Evolutionary conservation across 176 grass and related monocot species (phyloP).

Genomic region (Rhynchospora pubera): DNA sequence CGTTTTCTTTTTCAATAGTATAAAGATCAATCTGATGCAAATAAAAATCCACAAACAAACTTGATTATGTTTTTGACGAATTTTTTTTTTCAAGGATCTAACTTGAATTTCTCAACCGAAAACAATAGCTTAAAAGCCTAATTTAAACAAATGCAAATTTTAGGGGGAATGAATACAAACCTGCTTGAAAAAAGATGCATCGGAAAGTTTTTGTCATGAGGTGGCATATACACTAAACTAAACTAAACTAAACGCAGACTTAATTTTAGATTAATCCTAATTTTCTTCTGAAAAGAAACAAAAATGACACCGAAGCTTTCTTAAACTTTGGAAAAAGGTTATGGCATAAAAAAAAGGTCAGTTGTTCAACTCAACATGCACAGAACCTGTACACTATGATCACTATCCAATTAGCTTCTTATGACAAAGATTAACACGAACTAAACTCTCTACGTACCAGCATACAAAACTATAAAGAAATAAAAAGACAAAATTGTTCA

Average conservation of each 20-base stretch:
- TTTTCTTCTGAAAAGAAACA: not conserved
- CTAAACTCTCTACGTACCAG: slow-evolving; percentile 28
- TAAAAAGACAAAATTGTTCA: slow-evolving; percentile 30
- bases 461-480: slow-evolving; percentile 27
- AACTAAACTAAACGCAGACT: not conserved
- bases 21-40: not conserved
- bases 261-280: not conserved
- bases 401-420: slow-evolving; percentile 29
- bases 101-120: not conserved
- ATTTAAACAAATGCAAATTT: not conserved
- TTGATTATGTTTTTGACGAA: not conserved
- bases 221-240: not conserved
- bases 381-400: slow-evolving; percentile 2
- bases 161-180: not conserved
- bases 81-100: not conserved
- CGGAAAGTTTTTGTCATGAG: not conserved
- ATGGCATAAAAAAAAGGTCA: not conserved
- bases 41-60: not conserved
- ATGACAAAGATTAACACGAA: slow-evolving; percentile 28
- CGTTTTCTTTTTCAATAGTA: not conserved
- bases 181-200: not conserved
- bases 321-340: not conserved
- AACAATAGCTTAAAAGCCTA: not conserved
- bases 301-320: not conserved
- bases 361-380: not conserved